Conservation (phyloP, 2,329 filamentous ascomycete species). For the Dothideomycetes sp. region DNA sequence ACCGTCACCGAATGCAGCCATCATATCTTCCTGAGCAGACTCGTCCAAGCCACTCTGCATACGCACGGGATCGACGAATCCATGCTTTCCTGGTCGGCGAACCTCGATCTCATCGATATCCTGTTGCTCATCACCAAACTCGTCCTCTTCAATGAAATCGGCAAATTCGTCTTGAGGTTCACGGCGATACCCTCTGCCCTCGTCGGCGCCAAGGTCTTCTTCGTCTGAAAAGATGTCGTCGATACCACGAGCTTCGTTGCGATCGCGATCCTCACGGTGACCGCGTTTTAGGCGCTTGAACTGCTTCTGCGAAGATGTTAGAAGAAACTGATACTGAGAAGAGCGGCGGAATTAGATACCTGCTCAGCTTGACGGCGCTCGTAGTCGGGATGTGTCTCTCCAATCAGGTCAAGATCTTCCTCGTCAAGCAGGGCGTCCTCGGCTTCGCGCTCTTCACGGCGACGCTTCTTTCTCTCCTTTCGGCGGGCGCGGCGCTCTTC, state of each 20-base stretch:
- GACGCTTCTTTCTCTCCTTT: constrained; percentile 67
- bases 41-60: constrained; percentile 63
- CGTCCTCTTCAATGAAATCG: constrained; percentile 93
- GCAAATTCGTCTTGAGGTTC: constrained; percentile 65
- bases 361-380: constrained; percentile 59
- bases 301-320: constrained; percentile 53
- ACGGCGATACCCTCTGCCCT: constrained; percentile 22
- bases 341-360: constrained; percentile 43
- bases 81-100: constrained; percentile 65
- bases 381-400: constrained; percentile 65
- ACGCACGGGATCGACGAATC: constrained; percentile 61
- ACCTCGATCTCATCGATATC: constrained; percentile 81
- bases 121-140: constrained; percentile 74
- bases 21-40: constrained; percentile 89
- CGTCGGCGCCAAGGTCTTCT: constrained; percentile 56
- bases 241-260: constrained; percentile 59
- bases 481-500: constrained; percentile 53
- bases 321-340: background rate
- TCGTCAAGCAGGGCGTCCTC: constrained; percentile 83
- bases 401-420: constrained; percentile 92
- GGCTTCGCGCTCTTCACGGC: constrained; percentile 65
- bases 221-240: constrained; percentile 95
- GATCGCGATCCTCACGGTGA: constrained; percentile 60
- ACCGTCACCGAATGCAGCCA: constrained; percentile 89
- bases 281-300: constrained; percentile 96